phyloP scores from a whole-genome alignment of 2,329 filamentous ascomycete genomes.

The Pestalotiopsis sp. region DNA sequence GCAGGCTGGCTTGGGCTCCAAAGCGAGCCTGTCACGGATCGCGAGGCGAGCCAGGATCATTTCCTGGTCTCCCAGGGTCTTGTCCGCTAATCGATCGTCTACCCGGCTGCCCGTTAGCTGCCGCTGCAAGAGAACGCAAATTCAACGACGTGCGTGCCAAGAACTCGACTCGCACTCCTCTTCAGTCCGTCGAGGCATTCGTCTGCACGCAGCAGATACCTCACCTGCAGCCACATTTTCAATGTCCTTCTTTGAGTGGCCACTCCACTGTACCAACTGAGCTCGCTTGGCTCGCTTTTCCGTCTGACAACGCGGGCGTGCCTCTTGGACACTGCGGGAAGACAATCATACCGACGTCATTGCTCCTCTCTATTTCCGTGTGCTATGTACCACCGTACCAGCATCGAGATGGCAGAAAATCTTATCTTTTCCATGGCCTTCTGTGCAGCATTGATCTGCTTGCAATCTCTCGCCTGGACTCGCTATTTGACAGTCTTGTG shows the following conservation, averaged over 20 bases:
- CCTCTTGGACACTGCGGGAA: not conserved
- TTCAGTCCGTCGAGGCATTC: not conserved
- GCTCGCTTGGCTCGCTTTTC: not conserved
- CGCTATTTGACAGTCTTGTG: not conserved
- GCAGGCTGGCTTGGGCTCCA: not conserved
- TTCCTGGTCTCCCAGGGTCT: not conserved
- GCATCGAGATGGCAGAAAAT: not conserved
- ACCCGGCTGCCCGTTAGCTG: slow-evolving; percentile 3
- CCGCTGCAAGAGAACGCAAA: slow-evolving; percentile 11
- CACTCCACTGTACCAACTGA: not conserved
- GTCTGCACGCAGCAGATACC: not conserved
- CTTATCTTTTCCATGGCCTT: not conserved
- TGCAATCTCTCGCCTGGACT: not conserved
- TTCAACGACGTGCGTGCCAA: slow-evolving; percentile 9
- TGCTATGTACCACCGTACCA: not conserved
- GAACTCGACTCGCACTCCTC: not conserved
- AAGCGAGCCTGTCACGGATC: slow-evolving; percentile 4
- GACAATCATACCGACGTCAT: not conserved
- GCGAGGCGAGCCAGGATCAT: not conserved
- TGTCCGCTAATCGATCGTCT: not conserved
- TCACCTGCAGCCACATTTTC: not conserved
- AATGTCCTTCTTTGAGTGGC: not conserved
- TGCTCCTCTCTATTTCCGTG: not conserved
- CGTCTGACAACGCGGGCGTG: not conserved
- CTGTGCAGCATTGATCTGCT: not conserved